phyloP scores from a whole-genome alignment of 2,329 filamentous ascomycete species.

The Bipolaris oryzae region DNA sequence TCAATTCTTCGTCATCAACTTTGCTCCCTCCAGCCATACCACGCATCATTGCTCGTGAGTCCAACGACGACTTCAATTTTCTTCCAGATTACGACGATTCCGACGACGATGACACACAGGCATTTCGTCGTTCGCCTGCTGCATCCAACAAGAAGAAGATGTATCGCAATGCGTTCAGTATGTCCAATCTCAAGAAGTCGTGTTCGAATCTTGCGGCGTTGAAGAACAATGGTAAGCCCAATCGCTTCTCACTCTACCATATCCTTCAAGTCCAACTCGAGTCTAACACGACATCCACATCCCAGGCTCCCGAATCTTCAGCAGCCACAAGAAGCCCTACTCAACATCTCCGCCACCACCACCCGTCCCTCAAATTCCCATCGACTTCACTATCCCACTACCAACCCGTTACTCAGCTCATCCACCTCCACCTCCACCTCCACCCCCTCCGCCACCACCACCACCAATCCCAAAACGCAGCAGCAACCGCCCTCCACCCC shows the following conservation, averaged over 20 bases:
- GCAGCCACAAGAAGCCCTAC: neutral
- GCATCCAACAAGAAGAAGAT: neutral
- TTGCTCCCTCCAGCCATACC: neutral
- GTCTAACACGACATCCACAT: neutral
- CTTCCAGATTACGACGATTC: neutral
- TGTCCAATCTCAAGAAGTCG: conserved; percentile 16
- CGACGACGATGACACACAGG: neutral
- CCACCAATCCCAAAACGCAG: neutral
- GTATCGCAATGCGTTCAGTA: neutral
- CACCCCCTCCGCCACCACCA: neutral
- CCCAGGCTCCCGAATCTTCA: conserved; percentile 27
- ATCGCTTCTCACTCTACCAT: neutral
- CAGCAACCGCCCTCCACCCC: conserved; percentile 7
- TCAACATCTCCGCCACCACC: conserved; percentile 18
- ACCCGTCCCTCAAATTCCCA: conserved; percentile 23
- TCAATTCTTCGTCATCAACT: conserved; percentile 6
- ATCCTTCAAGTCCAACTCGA: neutral
- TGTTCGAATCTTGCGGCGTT: conserved; percentile 19
- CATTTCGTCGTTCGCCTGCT: neutral
- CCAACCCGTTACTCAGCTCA: neutral
- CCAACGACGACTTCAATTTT: neutral
- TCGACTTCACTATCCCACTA: neutral
- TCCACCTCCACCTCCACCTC: neutral
- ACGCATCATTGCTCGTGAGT: neutral
- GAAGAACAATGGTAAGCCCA: conserved; percentile 20